These are phyloP conservation scores for Puccinia hordei DNA, from an alignment of 1,284 basidiomycete species.

Conservation along the genomic window DNA sequence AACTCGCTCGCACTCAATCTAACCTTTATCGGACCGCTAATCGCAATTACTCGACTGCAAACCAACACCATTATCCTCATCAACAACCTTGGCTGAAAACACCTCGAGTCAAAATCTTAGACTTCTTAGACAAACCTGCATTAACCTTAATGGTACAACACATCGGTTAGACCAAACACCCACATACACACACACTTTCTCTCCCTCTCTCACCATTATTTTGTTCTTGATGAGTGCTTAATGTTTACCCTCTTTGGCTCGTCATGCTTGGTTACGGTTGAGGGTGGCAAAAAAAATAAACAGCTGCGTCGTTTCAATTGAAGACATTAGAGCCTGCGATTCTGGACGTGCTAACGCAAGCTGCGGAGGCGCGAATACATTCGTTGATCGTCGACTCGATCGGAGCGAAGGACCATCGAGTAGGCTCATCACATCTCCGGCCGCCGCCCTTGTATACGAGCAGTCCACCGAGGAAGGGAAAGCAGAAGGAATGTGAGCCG, in stretches of 20 bases:
- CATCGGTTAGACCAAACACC: conserved; percentile 14
- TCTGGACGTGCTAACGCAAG: conserved; percentile 66
- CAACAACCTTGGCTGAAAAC: conserved; percentile 19
- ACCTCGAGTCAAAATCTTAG: conserved; percentile 19
- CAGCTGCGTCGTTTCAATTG: conserved; percentile 56
- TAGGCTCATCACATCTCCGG: conserved; percentile 69
- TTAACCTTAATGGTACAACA: conserved; percentile 45
- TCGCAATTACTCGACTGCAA: not conserved
- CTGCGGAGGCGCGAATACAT: conserved; percentile 72
- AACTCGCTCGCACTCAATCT: conserved; percentile 44
- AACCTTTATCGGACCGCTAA: conserved; percentile 3
- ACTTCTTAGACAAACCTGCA: conserved; percentile 34
- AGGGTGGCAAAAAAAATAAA: too few species aligned
- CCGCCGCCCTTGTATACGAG: conserved; percentile 66
- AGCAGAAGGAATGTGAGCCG: conserved; percentile 51
- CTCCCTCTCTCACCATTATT: not conserved
- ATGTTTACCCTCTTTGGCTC: not conserved
- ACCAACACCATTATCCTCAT: not conserved
- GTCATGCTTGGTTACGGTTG: not conserved
- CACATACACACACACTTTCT: too few species aligned
- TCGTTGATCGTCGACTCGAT: conserved; percentile 72
- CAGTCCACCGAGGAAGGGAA: conserved; percentile 13
- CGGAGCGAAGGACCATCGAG: conserved; percentile 70
- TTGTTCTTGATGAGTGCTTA: not conserved
- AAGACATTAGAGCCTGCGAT: conserved; percentile 57